Percentiles rank a stretch among this genome's conserved stretches.
These are phyloP conservation scores for Trichophyton simii DNA, from an alignment of 2,329 filamentous ascomycete species.

Conservation along the genomic window DNA sequence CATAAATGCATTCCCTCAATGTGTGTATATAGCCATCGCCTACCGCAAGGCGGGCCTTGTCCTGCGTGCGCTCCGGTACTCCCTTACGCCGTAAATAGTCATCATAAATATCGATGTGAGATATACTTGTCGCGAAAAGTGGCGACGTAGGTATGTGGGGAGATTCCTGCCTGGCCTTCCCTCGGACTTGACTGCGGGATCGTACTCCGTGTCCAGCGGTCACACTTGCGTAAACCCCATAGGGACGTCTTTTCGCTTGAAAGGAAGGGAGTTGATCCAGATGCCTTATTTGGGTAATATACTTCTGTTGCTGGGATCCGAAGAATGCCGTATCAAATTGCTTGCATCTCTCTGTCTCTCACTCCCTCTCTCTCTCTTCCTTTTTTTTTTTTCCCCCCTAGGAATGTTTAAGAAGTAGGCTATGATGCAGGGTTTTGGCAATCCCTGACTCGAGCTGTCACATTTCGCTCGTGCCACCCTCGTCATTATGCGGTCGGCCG, in stretches of 20 bases:
- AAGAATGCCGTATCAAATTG: conserved; percentile 2
- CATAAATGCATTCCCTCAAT: background rate
- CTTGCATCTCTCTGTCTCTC: background rate
- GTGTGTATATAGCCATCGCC: background rate
- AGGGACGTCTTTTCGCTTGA: background rate
- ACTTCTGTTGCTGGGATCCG: background rate
- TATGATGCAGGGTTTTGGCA: background rate
- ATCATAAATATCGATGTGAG: background rate
- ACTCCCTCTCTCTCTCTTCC: background rate
- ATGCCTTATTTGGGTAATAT: conserved; percentile 1
- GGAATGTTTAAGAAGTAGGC: background rate
- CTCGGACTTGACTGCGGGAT: background rate
- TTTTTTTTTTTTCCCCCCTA: background rate
- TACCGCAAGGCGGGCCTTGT: background rate
- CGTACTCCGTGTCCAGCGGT: background rate
- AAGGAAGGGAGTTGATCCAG: background rate
- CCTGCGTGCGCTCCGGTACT: background rate
- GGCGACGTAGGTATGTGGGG: background rate
- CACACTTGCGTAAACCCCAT: conserved; percentile 2
- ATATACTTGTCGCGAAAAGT: background rate
- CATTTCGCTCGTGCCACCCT: conserved; percentile 3
- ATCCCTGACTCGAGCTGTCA: conserved; percentile 3
- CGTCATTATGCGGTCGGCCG: conserved; percentile 3
- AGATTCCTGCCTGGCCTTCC: background rate
- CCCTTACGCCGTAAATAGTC: background rate